A percentile compares a stretch with the other conserved stretches of the same genome.
Conservation (phyloP, 1,284 basidiomycete genomes). For the Microbotryomycetes sp. region DNA sequence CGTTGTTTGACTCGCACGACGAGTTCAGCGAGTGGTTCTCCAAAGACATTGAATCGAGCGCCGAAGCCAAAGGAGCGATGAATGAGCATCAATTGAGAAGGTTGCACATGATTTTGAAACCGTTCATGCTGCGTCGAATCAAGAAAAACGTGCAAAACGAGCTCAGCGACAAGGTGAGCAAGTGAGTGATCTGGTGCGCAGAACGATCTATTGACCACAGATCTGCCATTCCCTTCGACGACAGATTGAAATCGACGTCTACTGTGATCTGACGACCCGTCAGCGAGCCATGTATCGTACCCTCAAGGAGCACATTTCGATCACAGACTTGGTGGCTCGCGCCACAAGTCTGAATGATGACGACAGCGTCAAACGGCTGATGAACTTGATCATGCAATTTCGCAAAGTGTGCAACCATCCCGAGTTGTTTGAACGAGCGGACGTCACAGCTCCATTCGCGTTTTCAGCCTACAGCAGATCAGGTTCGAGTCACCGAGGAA, state of each 20-base stretch:
- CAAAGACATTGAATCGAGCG: conserved; percentile 90
- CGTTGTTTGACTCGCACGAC: conserved; percentile 96
- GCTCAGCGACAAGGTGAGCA: conserved; percentile 87
- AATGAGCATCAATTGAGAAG: conserved; percentile 94
- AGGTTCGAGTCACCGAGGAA: conserved; percentile 70
- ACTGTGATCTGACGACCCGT: conserved; percentile 87
- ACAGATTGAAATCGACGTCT: conserved; percentile 93
- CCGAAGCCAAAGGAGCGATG: conserved; percentile 75
- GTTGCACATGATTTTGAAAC: conserved; percentile 98
- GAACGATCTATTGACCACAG: background rate
- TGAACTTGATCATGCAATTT: conserved; percentile 99
- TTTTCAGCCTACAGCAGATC: conserved; percentile 79
- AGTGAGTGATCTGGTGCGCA: conserved; percentile 4
- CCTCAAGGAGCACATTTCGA: conserved; percentile 85
- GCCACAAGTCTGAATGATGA: conserved; percentile 76
- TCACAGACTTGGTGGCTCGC: conserved; percentile 88
- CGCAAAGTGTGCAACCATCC: conserved; percentile 99
- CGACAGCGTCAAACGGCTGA: conserved; percentile 83
- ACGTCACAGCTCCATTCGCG: conserved; percentile 86
- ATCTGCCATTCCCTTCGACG: conserved; percentile 8
- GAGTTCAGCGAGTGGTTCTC: conserved; percentile 99
- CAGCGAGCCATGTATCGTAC: conserved; percentile 90
- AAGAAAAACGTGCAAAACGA: conserved; percentile 99
- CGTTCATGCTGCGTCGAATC: conserved; percentile 96
- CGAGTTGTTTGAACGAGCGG: conserved; percentile 94